Evolutionary conservation across 306 rosid genomes (phyloP), one percentile per base, ranked within the genome.

Genomic region (Vigna unguiculata): DNA sequence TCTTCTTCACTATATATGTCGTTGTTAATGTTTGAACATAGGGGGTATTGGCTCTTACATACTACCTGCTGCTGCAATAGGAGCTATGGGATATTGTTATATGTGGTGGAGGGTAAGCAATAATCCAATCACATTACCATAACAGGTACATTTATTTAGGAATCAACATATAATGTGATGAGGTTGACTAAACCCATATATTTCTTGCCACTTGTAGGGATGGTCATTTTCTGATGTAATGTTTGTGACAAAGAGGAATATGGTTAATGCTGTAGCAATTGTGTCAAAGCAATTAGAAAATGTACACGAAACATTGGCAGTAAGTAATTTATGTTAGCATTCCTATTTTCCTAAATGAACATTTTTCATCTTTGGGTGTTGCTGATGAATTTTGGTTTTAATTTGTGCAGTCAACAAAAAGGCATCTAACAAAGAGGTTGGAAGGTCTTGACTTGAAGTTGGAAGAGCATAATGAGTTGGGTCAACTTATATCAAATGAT

Each of bases 61-160:
- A 49, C 24, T 90, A 69, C 96, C 91, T 65, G 93, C 90, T 45
- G 98, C 93, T 78, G 94, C 91, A 51, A 60, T 93, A 51, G 98
- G 90, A 82, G 94, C 88, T 68, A 74, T 88, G 90, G 96, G 94
- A 78, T 93, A 93, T 82, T 89, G 91, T 76, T 90, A 86, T 87
- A 88, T 89, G 96, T 80, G 93, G 87, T 87, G 90, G 94, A 87
- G 84, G 98, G 98, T 89, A 76, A 78, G 62, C 36, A 38, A 45
- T 21, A 66, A 28, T 9, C 28, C 48, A 67, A 9, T 47, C 28
- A 41, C 9, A 34, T 74, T 72, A 41, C 71, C 72, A 21, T 80
- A 21, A 7, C 53, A 12, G 59, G 12, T 57, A 75, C 47, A 54
- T 20, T 40, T 72, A 25, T 49, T 65, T 48, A 19, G 41, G 65